phyloP scores from a whole-genome alignment of 495 filamentous ascomycete genomes.

The Pyrenopolyporus hunteri region DNA sequence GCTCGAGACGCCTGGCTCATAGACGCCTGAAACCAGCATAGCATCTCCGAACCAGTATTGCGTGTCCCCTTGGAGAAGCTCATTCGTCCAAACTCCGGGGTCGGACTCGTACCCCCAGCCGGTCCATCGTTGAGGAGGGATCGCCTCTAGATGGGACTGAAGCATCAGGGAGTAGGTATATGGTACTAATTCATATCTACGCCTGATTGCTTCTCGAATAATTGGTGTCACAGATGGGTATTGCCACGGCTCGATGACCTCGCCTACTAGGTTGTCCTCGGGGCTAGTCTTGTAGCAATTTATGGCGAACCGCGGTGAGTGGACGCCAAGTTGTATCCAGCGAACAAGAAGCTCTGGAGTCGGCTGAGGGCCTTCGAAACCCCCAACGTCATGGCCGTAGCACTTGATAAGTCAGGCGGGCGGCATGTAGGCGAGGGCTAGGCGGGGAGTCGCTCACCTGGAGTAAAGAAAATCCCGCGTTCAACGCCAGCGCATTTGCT shows the following conservation, averaged over 20 bases:
- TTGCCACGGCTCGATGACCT: constrained; percentile 77
- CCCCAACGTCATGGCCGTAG: constrained; percentile 74
- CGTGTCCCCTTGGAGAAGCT: constrained; percentile 61
- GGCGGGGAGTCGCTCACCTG: constrained; percentile 47
- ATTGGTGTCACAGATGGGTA: constrained; percentile 66
- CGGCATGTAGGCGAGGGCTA: background rate
- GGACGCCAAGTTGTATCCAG: constrained; percentile 72
- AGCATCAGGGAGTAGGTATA: constrained; percentile 70
- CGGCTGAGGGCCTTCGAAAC: constrained; percentile 73
- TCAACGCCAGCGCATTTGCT: constrained; percentile 68
- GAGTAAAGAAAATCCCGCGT: constrained; percentile 68
- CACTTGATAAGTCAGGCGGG: constrained; percentile 47
- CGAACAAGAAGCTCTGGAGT: constrained; percentile 70
- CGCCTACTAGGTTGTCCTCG: constrained; percentile 64
- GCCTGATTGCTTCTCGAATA: constrained; percentile 66
- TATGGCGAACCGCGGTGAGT: constrained; percentile 73
- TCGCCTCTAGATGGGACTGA: constrained; percentile 61
- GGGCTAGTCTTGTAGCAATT: constrained; percentile 76
- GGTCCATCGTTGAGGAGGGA: constrained; percentile 69
- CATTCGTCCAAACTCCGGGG: constrained; percentile 63
- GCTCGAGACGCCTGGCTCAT: constrained; percentile 58
- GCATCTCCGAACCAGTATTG: constrained; percentile 75
- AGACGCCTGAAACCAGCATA: constrained; percentile 70
- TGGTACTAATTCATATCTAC: constrained; percentile 71
- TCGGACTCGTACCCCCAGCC: constrained; percentile 73